Conservation (phyloP, 352 stramenopile genomes). For the Pythium brachiatum region DNA sequence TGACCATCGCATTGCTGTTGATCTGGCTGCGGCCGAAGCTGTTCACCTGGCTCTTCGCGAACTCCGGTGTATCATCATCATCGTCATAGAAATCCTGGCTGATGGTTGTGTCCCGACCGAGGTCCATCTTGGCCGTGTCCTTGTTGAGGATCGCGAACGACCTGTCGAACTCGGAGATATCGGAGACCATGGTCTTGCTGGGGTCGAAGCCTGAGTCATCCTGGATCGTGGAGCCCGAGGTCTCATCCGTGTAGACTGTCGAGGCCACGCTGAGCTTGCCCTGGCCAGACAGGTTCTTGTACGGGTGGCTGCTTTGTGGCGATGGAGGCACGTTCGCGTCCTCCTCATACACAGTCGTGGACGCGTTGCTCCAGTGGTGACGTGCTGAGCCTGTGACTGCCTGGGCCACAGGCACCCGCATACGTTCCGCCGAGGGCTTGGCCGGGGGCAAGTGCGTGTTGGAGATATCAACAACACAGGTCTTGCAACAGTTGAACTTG, state of each 20-base stretch:
- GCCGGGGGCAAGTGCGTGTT: slow-evolving; percentile 20
- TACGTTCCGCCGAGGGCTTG: slow-evolving; percentile 6
- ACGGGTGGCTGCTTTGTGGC: not conserved
- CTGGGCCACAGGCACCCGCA: not conserved
- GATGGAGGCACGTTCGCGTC: not conserved
- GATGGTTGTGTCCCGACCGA: slow-evolving; percentile 14
- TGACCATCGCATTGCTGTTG: not conserved
- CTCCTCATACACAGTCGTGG: slow-evolving; percentile 18
- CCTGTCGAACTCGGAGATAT: slow-evolving; percentile 19
- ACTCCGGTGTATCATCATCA: slow-evolving; percentile 12
- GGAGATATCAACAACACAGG: slow-evolving; percentile 20
- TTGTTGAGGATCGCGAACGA: slow-evolving; percentile 23
- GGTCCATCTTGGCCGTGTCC: not conserved
- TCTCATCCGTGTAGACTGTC: slow-evolving; percentile 10
- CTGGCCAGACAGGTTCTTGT: not conserved
- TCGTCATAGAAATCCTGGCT: slow-evolving; percentile 18
- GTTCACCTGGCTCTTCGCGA: slow-evolving; percentile 13
- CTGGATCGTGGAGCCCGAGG: not conserved
- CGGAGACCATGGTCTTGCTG: slow-evolving; percentile 13
- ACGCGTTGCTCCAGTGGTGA: slow-evolving; percentile 15
- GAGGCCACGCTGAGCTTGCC: slow-evolving; percentile 20
- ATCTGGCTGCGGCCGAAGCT: slow-evolving; percentile 10
- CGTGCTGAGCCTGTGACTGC: not conserved
- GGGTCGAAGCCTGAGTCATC: slow-evolving; percentile 14
- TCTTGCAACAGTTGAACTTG: slow-evolving; percentile 27